Conservation (phyloP, 1,284 basidiomycete genomes). For the Microbotryomycetes sp. region DNA sequence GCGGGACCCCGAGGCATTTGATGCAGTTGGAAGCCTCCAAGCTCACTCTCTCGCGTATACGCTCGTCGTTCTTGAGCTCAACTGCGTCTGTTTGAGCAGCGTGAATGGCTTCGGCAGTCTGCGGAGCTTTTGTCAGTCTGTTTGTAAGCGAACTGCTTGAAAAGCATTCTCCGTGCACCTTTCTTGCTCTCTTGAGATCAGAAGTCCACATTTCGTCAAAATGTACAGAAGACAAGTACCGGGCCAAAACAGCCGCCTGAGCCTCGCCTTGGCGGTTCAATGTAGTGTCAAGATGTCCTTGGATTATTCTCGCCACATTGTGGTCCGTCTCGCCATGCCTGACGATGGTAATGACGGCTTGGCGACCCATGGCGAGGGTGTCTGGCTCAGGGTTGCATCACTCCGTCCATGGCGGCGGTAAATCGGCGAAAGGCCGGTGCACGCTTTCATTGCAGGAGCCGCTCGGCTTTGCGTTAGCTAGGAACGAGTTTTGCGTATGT, state of each 20-base stretch:
- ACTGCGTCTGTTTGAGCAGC: neutral
- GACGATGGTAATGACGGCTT: neutral
- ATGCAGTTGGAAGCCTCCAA: neutral
- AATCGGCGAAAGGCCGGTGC: too few relatives aligned
- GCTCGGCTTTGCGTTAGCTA: too few relatives aligned
- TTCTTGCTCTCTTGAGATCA: conserved; percentile 26
- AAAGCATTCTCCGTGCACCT: too few relatives aligned
- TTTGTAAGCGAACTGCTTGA: too few relatives aligned
- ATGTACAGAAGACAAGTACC: conserved; percentile 5
- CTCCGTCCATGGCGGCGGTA: too few relatives aligned
- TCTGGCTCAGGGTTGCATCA: neutral
- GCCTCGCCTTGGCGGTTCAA: conserved; percentile 27
- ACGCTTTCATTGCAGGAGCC: too few relatives aligned
- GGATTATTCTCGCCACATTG: conserved; percentile 30
- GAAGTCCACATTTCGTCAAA: conserved; percentile 27
- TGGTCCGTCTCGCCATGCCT: conserved; percentile 21
- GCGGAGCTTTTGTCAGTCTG: too few relatives aligned
- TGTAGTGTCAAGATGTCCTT: conserved; percentile 31
- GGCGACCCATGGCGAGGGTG: neutral
- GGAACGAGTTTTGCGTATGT: too few relatives aligned
- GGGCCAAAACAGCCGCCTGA: conserved; percentile 10
- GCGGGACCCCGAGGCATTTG: too few relatives aligned
- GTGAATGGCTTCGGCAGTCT: conserved; percentile 30
- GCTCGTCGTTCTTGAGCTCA: conserved; percentile 8
- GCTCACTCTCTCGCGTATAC: conserved; percentile 24